Base-by-base conservation (phyloP, 164 flowering plant genomes). In the Paratinospora sagittata region DNA sequence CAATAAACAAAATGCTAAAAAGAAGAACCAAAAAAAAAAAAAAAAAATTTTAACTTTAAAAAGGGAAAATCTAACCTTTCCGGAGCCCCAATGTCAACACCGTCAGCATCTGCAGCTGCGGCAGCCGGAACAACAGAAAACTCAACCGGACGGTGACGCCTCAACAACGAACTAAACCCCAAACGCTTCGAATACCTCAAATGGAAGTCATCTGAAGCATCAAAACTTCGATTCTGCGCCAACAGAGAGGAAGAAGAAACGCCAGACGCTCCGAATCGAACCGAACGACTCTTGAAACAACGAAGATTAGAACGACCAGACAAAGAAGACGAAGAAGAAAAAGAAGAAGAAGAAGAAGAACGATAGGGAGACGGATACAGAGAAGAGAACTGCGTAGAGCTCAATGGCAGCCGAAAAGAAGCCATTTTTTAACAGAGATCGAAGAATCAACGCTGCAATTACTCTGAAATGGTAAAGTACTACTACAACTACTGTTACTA, bases 61-160 rank as follows among this genome's bases (percentile, higher is more conserved):
- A 19, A 39, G 9, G 52, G 16, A n/a, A 33, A 17, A 33, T 13
- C 71, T 10, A 19, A 87, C 88, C 85, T 84, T 27, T 74, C 65
- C 0, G 80, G 47, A 68, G 65, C 62, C 27, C 62, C 80, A 67
- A 76, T 73, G 37, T 79, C 85, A 34, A 65, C 39, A 47, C 73
- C 86, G 13, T 78, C 87, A 3, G 84, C 85, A 76, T 81, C 88
- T 0, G 84, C 86, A 11, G 85, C 85, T 7, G 87, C 83, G 8
- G 90, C 83, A 5, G 78, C 70, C 8, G 68, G 68, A 12, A 77
- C 78, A 26, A 57, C 79, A 10, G 77, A 76, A 66, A 67, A 52
- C 6, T 76, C 76, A 12, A 69, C 76, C 13, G 67, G 17, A 12
- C 70, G 49, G 17, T 75, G 75, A 52, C 73, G 67, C 70, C 75